Percentiles rank a stretch among this genome's conserved stretches.
Conservation (phyloP, 768 basidiomycete species). For the Amanita pseudoporphyria region DNA sequence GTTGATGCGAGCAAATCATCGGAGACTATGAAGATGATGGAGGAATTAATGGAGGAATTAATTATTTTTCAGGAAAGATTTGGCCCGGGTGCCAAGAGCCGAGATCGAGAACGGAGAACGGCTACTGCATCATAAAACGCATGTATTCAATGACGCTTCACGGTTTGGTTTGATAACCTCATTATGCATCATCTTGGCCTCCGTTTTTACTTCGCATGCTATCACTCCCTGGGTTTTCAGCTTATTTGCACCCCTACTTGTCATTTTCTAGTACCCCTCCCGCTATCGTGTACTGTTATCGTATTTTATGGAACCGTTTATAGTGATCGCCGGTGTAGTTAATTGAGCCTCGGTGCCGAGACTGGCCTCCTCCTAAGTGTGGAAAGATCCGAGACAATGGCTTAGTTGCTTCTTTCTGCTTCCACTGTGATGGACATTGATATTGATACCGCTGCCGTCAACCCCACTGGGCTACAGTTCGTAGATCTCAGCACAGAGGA, state of each 20-base stretch:
- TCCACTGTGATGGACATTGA: too few relatives aligned
- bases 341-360: neutral
- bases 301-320: constrained; percentile 3
- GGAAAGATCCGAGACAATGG: too few relatives aligned
- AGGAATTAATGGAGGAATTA: constrained; percentile 83
- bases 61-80: constrained; percentile 85
- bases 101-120: constrained; percentile 43
- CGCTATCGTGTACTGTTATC: constrained; percentile 8
- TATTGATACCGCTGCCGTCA: too few relatives aligned
- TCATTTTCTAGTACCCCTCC: constrained; percentile 1
- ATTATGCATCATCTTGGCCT: constrained; percentile 6
- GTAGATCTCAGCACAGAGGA: too few relatives aligned
- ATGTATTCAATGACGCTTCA: neutral
- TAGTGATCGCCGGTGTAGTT: neutral
- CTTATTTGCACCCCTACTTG: neutral
- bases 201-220: constrained; percentile 1
- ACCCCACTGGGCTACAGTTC: too few relatives aligned
- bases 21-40: constrained; percentile 75
- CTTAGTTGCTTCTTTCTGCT: too few relatives aligned
- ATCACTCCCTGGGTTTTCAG: constrained; percentile 3
- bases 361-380: too few relatives aligned
- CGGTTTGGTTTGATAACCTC: constrained; percentile 4
- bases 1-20: constrained; percentile 7
- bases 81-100: constrained; percentile 42
- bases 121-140: constrained; percentile 19